Percentiles rank a stretch among this genome's conserved stretches.
Conservation (phyloP, 768 basidiomycete species). For the Trametes maxima region DNA sequence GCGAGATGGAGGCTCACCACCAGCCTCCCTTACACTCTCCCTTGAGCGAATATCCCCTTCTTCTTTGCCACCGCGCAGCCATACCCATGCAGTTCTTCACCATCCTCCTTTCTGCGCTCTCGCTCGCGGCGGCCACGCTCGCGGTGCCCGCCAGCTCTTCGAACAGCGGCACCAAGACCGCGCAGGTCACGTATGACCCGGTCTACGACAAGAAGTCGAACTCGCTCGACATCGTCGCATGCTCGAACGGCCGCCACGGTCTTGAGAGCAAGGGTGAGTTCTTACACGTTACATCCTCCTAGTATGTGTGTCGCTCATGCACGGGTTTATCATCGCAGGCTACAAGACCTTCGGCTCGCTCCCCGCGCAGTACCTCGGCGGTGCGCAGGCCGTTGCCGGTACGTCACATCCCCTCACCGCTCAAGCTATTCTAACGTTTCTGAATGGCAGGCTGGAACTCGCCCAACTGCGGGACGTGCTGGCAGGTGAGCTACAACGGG, state of each 20-base stretch:
- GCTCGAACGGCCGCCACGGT: constrained; percentile 42
- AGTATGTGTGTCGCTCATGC: neutral
- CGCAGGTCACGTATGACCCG: constrained; percentile 40
- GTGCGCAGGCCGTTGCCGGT: constrained; percentile 29
- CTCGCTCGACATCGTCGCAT: constrained; percentile 37
- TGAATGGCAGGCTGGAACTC: constrained; percentile 30
- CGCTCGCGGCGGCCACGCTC: constrained; percentile 11
- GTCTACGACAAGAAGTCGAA: constrained; percentile 36
- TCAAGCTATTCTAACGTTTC: neutral
- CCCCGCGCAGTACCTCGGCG: constrained; percentile 38
- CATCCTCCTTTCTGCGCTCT: constrained; percentile 17
- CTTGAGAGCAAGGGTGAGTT: constrained; percentile 32
- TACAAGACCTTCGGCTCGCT: constrained; percentile 42
- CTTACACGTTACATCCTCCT: neutral
- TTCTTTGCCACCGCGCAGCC: neutral
- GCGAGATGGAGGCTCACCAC: neutral
- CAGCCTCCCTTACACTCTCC: neutral
- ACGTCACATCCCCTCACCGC: neutral
- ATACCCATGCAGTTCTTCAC: constrained; percentile 20
- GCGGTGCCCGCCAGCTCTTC: constrained; percentile 4
- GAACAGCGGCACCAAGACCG: constrained; percentile 1
- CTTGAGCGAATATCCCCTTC: neutral
- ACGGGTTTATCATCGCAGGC: neutral
- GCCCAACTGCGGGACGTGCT: constrained; percentile 37
- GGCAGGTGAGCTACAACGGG: constrained; percentile 32